These are phyloP conservation scores for Xylaria sp. DNA, from an alignment of 495 filamentous ascomycete species.

Conservation along the genomic window DNA sequence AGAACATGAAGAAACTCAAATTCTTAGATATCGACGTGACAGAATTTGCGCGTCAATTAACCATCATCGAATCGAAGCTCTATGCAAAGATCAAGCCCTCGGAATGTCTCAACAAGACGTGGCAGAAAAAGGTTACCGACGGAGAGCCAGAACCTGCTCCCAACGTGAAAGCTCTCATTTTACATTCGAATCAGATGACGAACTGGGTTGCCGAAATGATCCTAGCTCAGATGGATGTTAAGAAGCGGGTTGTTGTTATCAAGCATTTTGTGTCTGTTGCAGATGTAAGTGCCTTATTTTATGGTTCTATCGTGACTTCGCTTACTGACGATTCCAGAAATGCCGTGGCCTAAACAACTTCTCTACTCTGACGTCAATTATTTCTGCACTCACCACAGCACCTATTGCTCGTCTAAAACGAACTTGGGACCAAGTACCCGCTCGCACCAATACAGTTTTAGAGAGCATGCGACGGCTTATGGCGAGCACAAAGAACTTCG, in stretches of 20 bases:
- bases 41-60: slow-evolving; percentile 95
- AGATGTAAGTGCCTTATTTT: slow-evolving; percentile 67
- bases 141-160: slow-evolving; percentile 87
- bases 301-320: slow-evolving; percentile 18
- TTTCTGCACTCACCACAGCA: slow-evolving; percentile 91
- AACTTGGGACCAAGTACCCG: slow-evolving; percentile 94
- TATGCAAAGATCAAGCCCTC: slow-evolving; percentile 95
- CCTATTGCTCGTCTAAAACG: slow-evolving; percentile 92
- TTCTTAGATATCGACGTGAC: slow-evolving; percentile 96
- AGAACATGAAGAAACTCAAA: slow-evolving; percentile 99
- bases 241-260: slow-evolving; percentile 95
- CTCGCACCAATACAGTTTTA: slow-evolving; percentile 76
- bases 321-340: slow-evolving; percentile 67
- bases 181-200: slow-evolving; percentile 97
- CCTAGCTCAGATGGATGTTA: slow-evolving; percentile 87
- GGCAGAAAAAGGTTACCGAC: slow-evolving; percentile 89
- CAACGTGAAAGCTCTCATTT: slow-evolving; percentile 94
- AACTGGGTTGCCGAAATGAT: slow-evolving; percentile 99
- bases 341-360: slow-evolving; percentile 94
- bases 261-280: slow-evolving; percentile 97
- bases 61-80: slow-evolving; percentile 92
- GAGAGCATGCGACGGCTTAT: slow-evolving; percentile 93
- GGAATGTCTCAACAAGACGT: slow-evolving; percentile 97
- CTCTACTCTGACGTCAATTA: slow-evolving; percentile 97
- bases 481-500: slow-evolving; percentile 98